Base-by-base conservation (phyloP, 2,329 filamentous ascomycete species). In the Ceratocystiopsis brevicomis region DNA sequence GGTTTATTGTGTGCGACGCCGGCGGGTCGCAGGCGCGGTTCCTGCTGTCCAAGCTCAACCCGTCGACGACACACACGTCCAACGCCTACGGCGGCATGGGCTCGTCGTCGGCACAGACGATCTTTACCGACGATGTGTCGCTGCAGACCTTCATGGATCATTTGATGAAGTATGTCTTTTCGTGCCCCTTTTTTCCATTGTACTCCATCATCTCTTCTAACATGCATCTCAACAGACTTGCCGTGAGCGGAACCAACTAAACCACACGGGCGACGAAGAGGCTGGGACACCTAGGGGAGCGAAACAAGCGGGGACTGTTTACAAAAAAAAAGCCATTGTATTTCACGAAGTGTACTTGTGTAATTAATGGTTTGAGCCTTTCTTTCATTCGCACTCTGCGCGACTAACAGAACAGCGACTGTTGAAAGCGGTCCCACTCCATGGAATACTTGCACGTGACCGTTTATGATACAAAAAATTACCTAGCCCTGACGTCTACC, bases 61-160 rank as follows among this genome's bases (percentile, higher is more conserved):
- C 90, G 1, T 93, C 84, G 1, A 98, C 90, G 4, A 98, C 90
- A 14, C 90, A 98, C 60, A 95, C 90, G 0, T 87, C 81, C 0
- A 84, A 85, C 43, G 81, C 83, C 13, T 96, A 94, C 56, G 90
- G 90, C 44, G 87, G 86, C 48, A 82, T 88, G 40, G 77, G 81
- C 30, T 71, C 73, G 3, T 83, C 88, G 56, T 87, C 81, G 39
- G 87, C 88, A 10, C 90, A 98, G 62, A 98, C 90, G 6, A 98
- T 98, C 54, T 98, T 98, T 65, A 98, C 90, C 1, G 90, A 98
- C 56, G 90, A 98, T 60, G 90, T 98, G 44, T 95, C 86, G 44
- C 66, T 98, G 57, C 88, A 96, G 62, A 96, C 88, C 1, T 98
- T 98, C 59, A 98, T 98, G 90, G 90, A 98, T 56, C 87, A 96